phyloP scores from a whole-genome alignment of 805 yeast genomes.

The Candida verbasci region DNA sequence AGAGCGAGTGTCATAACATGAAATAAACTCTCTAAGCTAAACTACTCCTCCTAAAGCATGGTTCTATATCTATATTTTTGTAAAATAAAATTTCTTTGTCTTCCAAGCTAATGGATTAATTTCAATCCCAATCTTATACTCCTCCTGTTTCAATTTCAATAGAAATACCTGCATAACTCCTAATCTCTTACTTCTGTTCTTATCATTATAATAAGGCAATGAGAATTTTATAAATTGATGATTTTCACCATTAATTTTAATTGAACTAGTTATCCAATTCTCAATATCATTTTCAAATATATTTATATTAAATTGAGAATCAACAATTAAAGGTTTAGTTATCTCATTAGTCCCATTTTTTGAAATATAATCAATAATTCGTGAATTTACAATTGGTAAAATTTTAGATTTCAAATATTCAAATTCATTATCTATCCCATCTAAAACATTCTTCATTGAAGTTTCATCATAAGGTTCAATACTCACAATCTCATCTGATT shows the following conservation, averaged over 20 bases:
- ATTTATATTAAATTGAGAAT: conserved; percentile 29
- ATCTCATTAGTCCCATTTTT: conserved; percentile 8
- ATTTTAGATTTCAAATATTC: conserved; percentile 30
- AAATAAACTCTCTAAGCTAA: no score
- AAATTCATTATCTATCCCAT: conserved; percentile 35
- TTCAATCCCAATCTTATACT: conserved; percentile 13
- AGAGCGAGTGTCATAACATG: no score
- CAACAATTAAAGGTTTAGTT: conserved; percentile 17
- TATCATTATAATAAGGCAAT: conserved; percentile 23
- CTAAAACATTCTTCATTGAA: conserved; percentile 22
- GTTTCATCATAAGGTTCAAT: conserved; percentile 31
- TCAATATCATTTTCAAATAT: conserved; percentile 19
- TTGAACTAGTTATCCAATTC: conserved; percentile 19
- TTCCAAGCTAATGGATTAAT: conserved; percentile 14
- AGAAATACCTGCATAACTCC: conserved; percentile 32
- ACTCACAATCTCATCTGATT: conserved; percentile 11
- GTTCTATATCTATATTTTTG: no score
- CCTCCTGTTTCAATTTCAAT: conserved; percentile 13
- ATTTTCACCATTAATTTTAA: conserved; percentile 9
- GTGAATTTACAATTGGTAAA: conserved; percentile 18
- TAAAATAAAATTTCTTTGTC: conserved; percentile 2
- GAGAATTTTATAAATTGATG: conserved; percentile 30
- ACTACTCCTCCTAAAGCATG: no score
- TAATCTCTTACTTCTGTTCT: conserved; percentile 20
- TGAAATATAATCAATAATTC: conserved; percentile 25